Evolutionary conservation across 768 basidiomycete species (phyloP).

Genomic region (Serendipita sp.): DNA sequence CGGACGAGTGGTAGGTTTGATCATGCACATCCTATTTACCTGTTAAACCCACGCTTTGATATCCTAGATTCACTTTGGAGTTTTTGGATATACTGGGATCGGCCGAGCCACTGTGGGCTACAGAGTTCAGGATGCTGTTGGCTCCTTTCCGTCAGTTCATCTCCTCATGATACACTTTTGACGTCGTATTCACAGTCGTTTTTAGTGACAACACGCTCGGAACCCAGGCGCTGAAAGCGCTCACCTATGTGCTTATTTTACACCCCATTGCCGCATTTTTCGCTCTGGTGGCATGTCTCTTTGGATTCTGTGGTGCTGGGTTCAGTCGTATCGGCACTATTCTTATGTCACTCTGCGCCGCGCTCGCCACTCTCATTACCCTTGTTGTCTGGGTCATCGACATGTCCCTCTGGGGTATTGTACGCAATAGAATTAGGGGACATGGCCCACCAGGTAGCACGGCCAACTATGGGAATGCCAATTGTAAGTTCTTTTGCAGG

Average conservation of each 20-base stretch:
- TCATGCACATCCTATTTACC: background rate
- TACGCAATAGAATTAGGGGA: conserved; percentile 37
- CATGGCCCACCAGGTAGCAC: conserved; percentile 8
- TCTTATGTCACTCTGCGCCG: conserved; percentile 53
- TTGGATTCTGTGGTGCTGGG: conserved; percentile 46
- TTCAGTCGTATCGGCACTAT: conserved; percentile 59
- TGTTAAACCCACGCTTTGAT: no score
- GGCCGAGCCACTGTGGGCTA: conserved; percentile 40
- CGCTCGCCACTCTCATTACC: conserved; percentile 48
- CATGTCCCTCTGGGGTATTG: conserved; percentile 23
- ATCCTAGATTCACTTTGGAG: conserved; percentile 37
- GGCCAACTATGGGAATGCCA: conserved; percentile 15
- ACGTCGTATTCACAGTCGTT: conserved; percentile 6
- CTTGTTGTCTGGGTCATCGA: conserved; percentile 61
- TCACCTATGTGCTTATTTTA: conserved; percentile 58
- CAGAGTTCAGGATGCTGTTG: conserved; percentile 19
- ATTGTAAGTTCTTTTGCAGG: conserved; percentile 7
- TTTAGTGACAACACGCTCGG: conserved; percentile 31
- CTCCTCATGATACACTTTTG: background rate
- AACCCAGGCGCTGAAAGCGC: conserved; percentile 40
- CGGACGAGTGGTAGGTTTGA: conserved; percentile 15
- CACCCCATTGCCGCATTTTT: conserved; percentile 65
- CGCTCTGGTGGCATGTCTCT: conserved; percentile 45
- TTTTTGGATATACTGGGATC: conserved; percentile 62
- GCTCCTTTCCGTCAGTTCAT: conserved; percentile 28